These are phyloP conservation scores for Ochetophila trinervis DNA, from an alignment of 306 rosid species.

Conservation along the genomic window DNA sequence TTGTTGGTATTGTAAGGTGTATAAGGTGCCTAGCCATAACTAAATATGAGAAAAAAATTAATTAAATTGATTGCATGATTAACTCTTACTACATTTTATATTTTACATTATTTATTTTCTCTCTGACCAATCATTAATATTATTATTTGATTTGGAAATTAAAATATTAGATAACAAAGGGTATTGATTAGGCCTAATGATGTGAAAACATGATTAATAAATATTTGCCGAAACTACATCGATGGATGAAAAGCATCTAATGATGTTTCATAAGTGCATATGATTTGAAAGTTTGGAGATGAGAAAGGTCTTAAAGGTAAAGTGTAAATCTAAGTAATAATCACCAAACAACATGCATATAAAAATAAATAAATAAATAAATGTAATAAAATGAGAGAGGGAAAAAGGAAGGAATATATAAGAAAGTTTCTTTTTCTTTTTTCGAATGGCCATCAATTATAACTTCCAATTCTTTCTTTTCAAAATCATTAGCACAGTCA, in stretches of 20 bases:
- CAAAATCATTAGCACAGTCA: slow-evolving; percentile 76
- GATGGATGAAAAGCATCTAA: neutral
- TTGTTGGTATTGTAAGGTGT: no score
- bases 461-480: slow-evolving; percentile 43
- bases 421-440: slow-evolving; percentile 29
- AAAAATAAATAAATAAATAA: neutral
- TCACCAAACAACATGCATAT: slow-evolving; percentile 13
- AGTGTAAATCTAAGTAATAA: slow-evolving; percentile 12
- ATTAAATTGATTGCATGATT: no score
- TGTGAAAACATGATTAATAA: neutral
- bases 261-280: neutral
- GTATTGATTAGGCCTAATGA: no score
- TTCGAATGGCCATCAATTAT: slow-evolving; percentile 29
- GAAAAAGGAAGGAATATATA: slow-evolving; percentile 8
- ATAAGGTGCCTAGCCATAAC: no score
- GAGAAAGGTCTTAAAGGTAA: neutral
- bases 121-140: no score
- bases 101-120: no score
- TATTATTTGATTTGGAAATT: no score
- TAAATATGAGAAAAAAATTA: no score
- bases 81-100: no score
- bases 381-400: neutral
- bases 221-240: neutral
- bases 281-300: slow-evolving; percentile 10
- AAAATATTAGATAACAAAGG: no score